A percentile compares a stretch with the other conserved stretches of the same genome.
phyloP scores from a whole-genome alignment of 345 rosid species.

The Populus tremula region DNA sequence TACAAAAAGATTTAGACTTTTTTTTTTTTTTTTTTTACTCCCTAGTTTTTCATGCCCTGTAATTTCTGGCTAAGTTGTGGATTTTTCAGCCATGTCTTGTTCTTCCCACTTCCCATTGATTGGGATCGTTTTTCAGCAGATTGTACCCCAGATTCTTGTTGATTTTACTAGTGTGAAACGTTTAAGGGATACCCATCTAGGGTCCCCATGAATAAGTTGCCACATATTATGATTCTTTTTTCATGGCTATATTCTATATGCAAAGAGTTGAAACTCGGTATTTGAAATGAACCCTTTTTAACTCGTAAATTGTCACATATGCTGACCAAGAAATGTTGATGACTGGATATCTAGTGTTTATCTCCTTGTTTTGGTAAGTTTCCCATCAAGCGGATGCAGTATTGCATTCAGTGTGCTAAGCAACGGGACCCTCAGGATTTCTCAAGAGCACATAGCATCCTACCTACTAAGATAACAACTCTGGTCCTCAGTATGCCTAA shows the following conservation, averaged over 20 bases:
- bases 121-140: constrained; percentile 40
- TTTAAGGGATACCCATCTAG: constrained; percentile 41
- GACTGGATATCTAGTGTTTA: background rate
- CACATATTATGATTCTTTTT: constrained; percentile 33
- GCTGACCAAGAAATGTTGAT: background rate
- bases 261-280: constrained; percentile 20
- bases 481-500: background rate
- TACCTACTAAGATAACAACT: background rate
- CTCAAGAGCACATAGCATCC: background rate
- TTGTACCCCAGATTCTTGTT: constrained; percentile 47
- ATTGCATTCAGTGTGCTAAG: background rate
- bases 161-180: constrained; percentile 48
- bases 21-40: constrained; percentile 11
- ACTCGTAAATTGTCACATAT: background rate
- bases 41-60: constrained; percentile 32
- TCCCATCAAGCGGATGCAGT: background rate
- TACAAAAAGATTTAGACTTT: constrained; percentile 39
- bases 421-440: background rate
- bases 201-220: constrained; percentile 48
- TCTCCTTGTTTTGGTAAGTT: background rate
- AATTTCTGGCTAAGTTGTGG: constrained; percentile 40
- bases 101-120: constrained; percentile 27
- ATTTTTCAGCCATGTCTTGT: constrained; percentile 42
- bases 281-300: constrained; percentile 8
- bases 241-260: constrained; percentile 12